phyloP scores from a whole-genome alignment of 768 basidiomycete species.

The Leucocoprinus birnbaumii region DNA sequence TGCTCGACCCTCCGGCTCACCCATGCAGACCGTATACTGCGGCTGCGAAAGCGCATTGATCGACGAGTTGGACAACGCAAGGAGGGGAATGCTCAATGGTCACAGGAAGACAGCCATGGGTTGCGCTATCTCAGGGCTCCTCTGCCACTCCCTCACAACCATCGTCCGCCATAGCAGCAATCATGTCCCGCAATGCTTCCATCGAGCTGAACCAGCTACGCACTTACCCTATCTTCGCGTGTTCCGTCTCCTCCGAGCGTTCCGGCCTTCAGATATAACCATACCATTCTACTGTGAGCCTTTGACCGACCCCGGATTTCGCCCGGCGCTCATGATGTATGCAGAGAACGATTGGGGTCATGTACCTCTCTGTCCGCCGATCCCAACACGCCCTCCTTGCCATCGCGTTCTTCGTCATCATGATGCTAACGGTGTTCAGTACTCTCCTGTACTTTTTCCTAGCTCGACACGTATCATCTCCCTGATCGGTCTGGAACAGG shows the following conservation, averaged over 20 bases:
- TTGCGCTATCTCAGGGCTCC: too few relatives aligned
- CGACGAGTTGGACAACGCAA: too few relatives aligned
- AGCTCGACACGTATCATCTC: not conserved
- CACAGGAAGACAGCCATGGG: too few relatives aligned
- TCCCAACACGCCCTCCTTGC: slow-evolving; percentile 87
- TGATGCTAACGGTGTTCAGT: slow-evolving; percentile 85
- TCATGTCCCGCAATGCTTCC: not conserved
- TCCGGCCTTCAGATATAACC: slow-evolving; percentile 87
- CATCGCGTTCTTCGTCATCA: slow-evolving; percentile 84
- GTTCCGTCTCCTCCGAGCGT: slow-evolving; percentile 86
- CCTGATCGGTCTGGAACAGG: slow-evolving; percentile 28
- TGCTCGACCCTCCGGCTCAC: too few relatives aligned
- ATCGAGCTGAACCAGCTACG: too few relatives aligned
- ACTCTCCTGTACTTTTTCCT: slow-evolving; percentile 56
- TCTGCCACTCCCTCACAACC: too few relatives aligned
- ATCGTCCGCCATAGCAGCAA: too few relatives aligned
- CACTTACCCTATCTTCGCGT: slow-evolving; percentile 57
- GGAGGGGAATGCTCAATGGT: too few relatives aligned
- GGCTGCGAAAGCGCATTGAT: too few relatives aligned
- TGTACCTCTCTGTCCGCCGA: slow-evolving; percentile 84
- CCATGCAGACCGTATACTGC: too few relatives aligned
- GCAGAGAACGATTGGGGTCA: slow-evolving; percentile 81
- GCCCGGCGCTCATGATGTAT: not conserved
- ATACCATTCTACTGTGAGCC: slow-evolving; percentile 76
- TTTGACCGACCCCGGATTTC: not conserved